A percentile compares a stretch with the other conserved stretches of the same genome.
These are phyloP conservation scores for Atractiella rhizophila DNA, from an alignment of 768 basidiomycete species.

Conservation along the genomic window DNA sequence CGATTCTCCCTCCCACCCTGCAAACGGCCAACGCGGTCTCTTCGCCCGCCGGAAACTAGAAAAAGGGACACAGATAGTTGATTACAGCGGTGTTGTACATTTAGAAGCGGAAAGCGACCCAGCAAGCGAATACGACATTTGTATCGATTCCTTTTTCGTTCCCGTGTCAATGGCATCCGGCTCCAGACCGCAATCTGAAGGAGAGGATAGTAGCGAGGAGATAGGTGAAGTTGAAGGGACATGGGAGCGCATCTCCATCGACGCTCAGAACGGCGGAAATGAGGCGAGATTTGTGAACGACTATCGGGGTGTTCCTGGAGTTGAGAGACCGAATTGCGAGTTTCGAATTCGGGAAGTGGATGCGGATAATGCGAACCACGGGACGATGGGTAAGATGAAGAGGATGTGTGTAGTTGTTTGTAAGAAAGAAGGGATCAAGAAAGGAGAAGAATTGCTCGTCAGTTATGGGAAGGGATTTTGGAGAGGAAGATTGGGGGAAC, in stretches of 20 bases:
- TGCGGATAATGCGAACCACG: background rate
- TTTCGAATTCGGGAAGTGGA: background rate
- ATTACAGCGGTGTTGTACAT: background rate
- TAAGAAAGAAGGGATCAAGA: background rate
- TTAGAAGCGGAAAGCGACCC: background rate
- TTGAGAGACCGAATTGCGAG: background rate
- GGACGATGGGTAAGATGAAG: too few relatives aligned
- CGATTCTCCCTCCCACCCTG: background rate
- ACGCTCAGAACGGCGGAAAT: background rate
- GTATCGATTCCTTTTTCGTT: background rate
- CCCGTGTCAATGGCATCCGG: too few relatives aligned
- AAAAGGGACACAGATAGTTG: background rate
- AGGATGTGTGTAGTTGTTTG: background rate
- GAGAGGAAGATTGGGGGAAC: background rate
- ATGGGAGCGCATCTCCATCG: background rate
- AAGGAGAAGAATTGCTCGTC: background rate
- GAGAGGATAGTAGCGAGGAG: too few relatives aligned
- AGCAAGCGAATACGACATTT: background rate
- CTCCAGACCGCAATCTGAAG: too few relatives aligned
- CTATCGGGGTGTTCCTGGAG: background rate
- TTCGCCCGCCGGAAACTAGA: background rate
- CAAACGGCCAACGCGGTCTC: background rate
- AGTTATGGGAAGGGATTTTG: background rate
- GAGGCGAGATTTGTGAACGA: background rate
- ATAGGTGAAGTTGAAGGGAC: too few relatives aligned